Percentiles rank a stretch among this genome's conserved stretches.
Conservation (phyloP, 1,139 yeast genomes). For the Nakaseomyces delphensis region DNA sequence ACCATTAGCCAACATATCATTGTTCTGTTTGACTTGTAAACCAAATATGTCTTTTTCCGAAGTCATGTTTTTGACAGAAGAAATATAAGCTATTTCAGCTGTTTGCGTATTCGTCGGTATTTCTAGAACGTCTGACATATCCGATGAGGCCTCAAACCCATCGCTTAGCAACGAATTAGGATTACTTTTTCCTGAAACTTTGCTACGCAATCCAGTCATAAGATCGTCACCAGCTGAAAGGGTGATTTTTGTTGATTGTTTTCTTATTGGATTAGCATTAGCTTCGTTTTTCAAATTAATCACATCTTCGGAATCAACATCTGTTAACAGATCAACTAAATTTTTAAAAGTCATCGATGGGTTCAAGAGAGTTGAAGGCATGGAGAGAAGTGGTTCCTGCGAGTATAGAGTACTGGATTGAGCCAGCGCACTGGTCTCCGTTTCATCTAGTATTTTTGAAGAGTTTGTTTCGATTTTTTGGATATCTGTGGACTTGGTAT, state of each 20-base stretch:
- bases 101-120: slow-evolving; percentile 24
- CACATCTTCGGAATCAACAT: slow-evolving; percentile 5
- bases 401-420: slow-evolving; percentile 25
- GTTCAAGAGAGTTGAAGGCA: slow-evolving; percentile 23
- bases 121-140: slow-evolving; percentile 25
- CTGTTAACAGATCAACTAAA: slow-evolving; percentile 18
- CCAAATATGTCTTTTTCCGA: neutral
- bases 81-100: slow-evolving; percentile 23
- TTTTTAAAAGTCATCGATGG: slow-evolving; percentile 26
- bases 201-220: slow-evolving; percentile 11
- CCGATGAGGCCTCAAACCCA: slow-evolving; percentile 19
- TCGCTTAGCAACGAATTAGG: neutral
- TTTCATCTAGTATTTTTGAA: slow-evolving; percentile 8
- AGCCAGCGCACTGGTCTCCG: slow-evolving; percentile 21
- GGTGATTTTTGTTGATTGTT: slow-evolving; percentile 15
- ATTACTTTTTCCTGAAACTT: slow-evolving; percentile 3
- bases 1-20: neutral
- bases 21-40: neutral
- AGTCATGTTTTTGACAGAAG: slow-evolving; percentile 4
- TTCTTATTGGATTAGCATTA: slow-evolving; percentile 10
- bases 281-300: slow-evolving; percentile 4
- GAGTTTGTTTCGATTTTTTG: neutral
- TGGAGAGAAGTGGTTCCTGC: slow-evolving; percentile 14
- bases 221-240: slow-evolving; percentile 13
- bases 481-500: neutral